Evolutionary conservation across 148 eudicot genomes (phyloP), one percentile per base, ranked within the genome.

Genomic region (Tetragonia tetragonoides): DNA sequence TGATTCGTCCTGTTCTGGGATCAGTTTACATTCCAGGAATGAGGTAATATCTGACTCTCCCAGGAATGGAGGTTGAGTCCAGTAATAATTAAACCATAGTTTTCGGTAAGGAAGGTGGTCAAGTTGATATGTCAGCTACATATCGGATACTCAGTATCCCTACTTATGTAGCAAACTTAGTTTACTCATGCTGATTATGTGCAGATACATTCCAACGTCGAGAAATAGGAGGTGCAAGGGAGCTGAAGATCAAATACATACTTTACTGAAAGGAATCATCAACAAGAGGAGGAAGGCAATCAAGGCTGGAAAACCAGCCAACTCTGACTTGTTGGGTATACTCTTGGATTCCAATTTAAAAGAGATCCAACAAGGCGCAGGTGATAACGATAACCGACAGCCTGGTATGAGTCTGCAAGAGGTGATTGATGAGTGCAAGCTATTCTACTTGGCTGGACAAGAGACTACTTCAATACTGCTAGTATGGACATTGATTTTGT

Each of bases 331-430:
- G 51, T 62, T 74, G 68, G 77, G 68, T 6, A 62, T 62, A 61
- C 77, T 74, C 56, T 2, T 74, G 21, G 77, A 62, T 74, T 74
- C 77, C 77, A 42, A 74, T 61, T n/a, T 20, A 23, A 69, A 44
- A 46, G 73, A 46, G 21, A 46, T 46, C 57, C 34, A 69, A 44
- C 73, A 69, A 69, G 56, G 37, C 10, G 53, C 38, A 21, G 24
- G 37, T 57, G 47, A 15, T 10, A 5, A n/a, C 15, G 39, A 66
- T 21, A 69, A 42, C 1, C 49, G n/a, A 15, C 2, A 42, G 53
- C 53, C 7, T 10, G 72, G 72, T 34, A 73, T 73, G 51, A 73
- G 66, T 39, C 66, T 59, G 12, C 39, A 41, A 40, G 77, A 74
- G 54, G 77, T 74, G n/a, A 74, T 61, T 10, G 39, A 74, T 7